These are phyloP conservation scores for Candolleomyces efflorescens DNA, from an alignment of 768 basidiomycete species.

Conservation along the genomic window DNA sequence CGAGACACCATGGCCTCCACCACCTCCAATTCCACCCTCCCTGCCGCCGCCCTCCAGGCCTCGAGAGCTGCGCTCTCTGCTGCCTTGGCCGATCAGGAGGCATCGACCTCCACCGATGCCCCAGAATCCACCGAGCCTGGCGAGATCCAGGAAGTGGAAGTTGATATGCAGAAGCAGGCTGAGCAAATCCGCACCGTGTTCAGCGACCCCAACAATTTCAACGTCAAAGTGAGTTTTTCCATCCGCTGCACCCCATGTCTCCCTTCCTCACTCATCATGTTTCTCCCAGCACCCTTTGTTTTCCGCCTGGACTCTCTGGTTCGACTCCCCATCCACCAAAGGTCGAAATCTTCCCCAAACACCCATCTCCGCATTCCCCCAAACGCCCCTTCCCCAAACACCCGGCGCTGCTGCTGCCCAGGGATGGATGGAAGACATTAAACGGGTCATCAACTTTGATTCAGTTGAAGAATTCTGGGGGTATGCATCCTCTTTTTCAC, in stretches of 20 bases:
- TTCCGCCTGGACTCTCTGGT: slow-evolving; percentile 97
- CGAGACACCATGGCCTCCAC: slow-evolving; percentile 21
- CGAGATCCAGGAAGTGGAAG: slow-evolving; percentile 83
- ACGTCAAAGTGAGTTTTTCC: slow-evolving; percentile 74
- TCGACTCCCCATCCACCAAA: slow-evolving; percentile 92
- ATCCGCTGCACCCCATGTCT: background rate
- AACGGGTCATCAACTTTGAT: slow-evolving; percentile 92
- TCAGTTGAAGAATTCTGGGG: slow-evolving; percentile 99
- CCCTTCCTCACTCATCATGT: slow-evolving; percentile 5
- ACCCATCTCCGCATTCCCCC: slow-evolving; percentile 71
- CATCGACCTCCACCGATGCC: slow-evolving; percentile 24
- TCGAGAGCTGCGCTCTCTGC: slow-evolving; percentile 75
- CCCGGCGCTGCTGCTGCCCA: slow-evolving; percentile 70
- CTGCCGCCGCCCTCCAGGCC: slow-evolving; percentile 68
- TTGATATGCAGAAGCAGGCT: slow-evolving; percentile 79
- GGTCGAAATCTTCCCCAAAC: slow-evolving; percentile 85
- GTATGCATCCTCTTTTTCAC: slow-evolving; percentile 37
- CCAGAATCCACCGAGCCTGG: slow-evolving; percentile 61
- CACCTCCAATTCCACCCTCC: slow-evolving; percentile 47
- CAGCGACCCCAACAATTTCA: slow-evolving; percentile 88
- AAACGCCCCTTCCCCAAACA: slow-evolving; percentile 69
- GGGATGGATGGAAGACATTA: slow-evolving; percentile 99
- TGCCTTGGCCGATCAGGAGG: slow-evolving; percentile 59
- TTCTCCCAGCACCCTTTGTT: slow-evolving; percentile 81
- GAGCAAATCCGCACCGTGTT: slow-evolving; percentile 90